These are phyloP conservation scores for Xylaria telfairii DNA, from an alignment of 495 filamentous ascomycete genomes.

Conservation along the genomic window DNA sequence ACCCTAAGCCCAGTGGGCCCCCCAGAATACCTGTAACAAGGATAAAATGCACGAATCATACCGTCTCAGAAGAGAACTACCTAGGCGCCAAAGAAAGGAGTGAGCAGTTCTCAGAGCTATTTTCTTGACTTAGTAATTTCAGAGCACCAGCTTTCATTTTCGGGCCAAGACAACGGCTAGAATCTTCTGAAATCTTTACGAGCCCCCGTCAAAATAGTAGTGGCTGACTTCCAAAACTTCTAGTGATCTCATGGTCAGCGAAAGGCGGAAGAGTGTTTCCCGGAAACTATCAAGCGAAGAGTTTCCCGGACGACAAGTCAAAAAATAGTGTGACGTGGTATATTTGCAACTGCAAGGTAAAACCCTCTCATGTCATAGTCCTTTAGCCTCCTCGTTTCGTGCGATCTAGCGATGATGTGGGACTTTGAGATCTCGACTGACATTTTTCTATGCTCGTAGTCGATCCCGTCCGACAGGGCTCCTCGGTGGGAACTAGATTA, in stretches of 20 bases:
- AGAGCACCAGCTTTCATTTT: too few relatives aligned
- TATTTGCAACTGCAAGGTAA: slow-evolving; percentile 59
- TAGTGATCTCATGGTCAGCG: not conserved
- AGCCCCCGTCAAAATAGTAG: too few relatives aligned
- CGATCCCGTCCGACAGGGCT: not conserved
- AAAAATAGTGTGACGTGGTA: slow-evolving; percentile 29
- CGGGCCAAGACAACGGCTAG: too few relatives aligned
- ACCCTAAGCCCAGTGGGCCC: not conserved
- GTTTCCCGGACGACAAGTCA: not conserved
- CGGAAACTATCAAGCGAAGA: not conserved
- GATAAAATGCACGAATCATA: not conserved
- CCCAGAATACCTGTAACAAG: not conserved
- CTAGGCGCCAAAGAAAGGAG: not conserved
- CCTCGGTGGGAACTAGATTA: slow-evolving; percentile 26
- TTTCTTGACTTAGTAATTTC: too few relatives aligned
- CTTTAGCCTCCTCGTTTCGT: not conserved
- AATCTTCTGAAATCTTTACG: too few relatives aligned
- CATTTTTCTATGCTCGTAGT: not conserved
- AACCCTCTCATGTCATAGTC: not conserved
- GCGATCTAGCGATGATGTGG: not conserved
- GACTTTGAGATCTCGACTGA: not conserved
- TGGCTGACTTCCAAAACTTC: too few relatives aligned
- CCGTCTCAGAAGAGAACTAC: not conserved
- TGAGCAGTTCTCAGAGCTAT: too few relatives aligned
- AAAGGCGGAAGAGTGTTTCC: rapidly evolving